phyloP scores from a whole-genome alignment of 257 asterid genomes.

The Penstemon barbatus region DNA sequence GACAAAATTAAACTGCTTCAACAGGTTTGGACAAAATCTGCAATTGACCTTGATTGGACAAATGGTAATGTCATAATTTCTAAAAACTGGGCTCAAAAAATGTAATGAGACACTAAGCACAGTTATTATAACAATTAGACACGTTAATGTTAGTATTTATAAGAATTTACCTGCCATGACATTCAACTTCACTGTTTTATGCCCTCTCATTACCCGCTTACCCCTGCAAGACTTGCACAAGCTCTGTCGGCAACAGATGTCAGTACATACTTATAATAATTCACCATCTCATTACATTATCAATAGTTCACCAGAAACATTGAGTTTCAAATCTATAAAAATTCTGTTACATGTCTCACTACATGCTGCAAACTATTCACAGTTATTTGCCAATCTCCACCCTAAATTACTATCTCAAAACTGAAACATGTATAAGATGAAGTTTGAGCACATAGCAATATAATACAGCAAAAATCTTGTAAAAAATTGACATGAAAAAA shows the following conservation, averaged over 20 bases:
- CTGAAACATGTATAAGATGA: conserved; percentile 14
- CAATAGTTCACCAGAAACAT: neutral
- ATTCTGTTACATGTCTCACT: conserved; percentile 9
- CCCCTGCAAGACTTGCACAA: conserved; percentile 92
- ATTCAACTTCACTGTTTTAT: conserved; percentile 69
- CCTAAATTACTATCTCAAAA: neutral
- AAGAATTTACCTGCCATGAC: conserved; percentile 67
- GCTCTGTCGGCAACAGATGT: conserved; percentile 44
- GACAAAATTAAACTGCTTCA: conserved; percentile 14
- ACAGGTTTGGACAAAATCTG: conserved; percentile 8
- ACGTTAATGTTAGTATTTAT: neutral
- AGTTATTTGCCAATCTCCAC: conserved; percentile 17
- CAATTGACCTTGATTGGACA: conserved; percentile 3
- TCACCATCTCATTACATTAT: neutral
- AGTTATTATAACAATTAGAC: neutral
- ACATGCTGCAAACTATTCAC: conserved; percentile 21
- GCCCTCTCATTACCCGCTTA: conserved; percentile 63
- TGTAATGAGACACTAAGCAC: neutral
- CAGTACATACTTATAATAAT: neutral
- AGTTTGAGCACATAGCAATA: conserved; percentile 3
- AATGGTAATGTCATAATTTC: conserved; percentile 5
- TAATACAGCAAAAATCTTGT: neutral
- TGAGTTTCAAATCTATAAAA: neutral
- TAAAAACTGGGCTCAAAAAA: conserved; percentile 3
- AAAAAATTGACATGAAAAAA: too few relatives aligned